phyloP scores from a whole-genome alignment of 768 basidiomycete species.

The Phlebiopsis flavidoalba region DNA sequence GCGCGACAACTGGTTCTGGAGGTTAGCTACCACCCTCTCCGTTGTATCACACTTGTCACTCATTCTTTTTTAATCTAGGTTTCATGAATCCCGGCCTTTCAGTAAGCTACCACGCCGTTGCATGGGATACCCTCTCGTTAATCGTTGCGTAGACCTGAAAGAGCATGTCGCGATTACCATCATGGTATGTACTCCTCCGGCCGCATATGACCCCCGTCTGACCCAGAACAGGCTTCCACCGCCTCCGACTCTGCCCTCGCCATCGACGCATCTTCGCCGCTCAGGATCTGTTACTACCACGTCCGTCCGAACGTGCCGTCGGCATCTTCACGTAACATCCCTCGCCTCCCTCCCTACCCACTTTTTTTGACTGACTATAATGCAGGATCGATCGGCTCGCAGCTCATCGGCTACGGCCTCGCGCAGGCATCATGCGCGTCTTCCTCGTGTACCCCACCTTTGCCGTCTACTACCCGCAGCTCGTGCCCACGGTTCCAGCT shows the following conservation, averaged over 20 bases:
- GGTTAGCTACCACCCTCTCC: not conserved
- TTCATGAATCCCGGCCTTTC: conserved; percentile 25
- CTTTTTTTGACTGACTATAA: not conserved
- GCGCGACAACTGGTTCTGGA: conserved; percentile 19
- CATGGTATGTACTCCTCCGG: conserved; percentile 11
- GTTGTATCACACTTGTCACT: not conserved
- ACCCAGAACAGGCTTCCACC: conserved; percentile 12
- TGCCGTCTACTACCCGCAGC: conserved; percentile 35
- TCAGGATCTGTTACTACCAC: conserved; percentile 29
- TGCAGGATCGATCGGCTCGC: conserved; percentile 21
- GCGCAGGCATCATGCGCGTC: conserved; percentile 37
- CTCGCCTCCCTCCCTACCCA: not conserved
- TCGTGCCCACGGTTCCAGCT: conserved; percentile 37
- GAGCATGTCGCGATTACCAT: conserved; percentile 28
- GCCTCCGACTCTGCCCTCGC: conserved; percentile 23
- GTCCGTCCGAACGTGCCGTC: conserved; percentile 24
- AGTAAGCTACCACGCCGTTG: conserved; percentile 10
- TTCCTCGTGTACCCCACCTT: conserved; percentile 49
- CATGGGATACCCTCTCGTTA: not conserved
- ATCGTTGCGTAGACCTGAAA: conserved; percentile 27
- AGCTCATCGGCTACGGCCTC: conserved; percentile 27
- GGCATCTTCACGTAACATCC: conserved; percentile 29
- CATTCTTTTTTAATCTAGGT: not conserved
- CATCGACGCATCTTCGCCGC: conserved; percentile 21
- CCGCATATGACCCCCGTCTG: not conserved